phyloP scores from a whole-genome alignment of 2,329 filamentous ascomycete genomes.

The Chaetomium sp. region DNA sequence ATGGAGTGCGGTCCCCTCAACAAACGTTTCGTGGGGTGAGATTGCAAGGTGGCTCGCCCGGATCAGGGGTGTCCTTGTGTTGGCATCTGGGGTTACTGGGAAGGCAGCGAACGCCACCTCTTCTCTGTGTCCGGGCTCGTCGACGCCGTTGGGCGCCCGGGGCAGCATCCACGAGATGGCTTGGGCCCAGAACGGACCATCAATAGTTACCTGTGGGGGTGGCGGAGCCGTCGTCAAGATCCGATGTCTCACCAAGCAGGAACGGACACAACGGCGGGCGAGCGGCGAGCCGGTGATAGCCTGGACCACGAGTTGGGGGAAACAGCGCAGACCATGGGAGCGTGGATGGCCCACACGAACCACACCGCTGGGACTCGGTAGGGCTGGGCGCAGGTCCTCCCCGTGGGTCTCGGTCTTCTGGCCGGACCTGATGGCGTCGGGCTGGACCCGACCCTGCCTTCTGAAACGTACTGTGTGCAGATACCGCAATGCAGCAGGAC shows the following conservation, averaged over 20 bases:
- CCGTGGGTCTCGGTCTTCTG: not conserved
- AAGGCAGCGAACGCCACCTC: too few species aligned
- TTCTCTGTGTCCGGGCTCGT: not conserved
- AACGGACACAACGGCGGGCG: constrained; percentile 7
- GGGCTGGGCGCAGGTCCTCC: constrained; percentile 3
- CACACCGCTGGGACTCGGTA: constrained; percentile 7
- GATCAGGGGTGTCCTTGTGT: not conserved
- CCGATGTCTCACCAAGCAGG: constrained; percentile 9
- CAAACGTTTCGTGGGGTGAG: not conserved
- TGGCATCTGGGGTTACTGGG: too few species aligned
- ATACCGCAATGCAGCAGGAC: not conserved
- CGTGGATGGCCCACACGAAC: constrained; percentile 8
- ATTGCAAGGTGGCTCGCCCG: constrained; percentile 9
- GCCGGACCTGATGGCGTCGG: not conserved
- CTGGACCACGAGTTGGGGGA: not conserved
- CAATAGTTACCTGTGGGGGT: constrained; percentile 26
- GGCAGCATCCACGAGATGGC: not conserved
- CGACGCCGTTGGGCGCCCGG: not conserved
- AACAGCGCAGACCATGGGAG: not conserved
- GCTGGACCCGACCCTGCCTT: not conserved
- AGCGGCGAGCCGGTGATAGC: constrained; percentile 7
- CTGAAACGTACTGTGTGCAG: not conserved
- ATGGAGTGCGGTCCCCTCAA: not conserved
- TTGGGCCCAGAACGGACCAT: not conserved
- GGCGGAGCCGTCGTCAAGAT: constrained; percentile 18